Percentiles rank a stretch among this genome's conserved stretches.
Evolutionary conservation across 768 basidiomycete species (phyloP).

Genomic region (Hygrophorus pudorinus): DNA sequence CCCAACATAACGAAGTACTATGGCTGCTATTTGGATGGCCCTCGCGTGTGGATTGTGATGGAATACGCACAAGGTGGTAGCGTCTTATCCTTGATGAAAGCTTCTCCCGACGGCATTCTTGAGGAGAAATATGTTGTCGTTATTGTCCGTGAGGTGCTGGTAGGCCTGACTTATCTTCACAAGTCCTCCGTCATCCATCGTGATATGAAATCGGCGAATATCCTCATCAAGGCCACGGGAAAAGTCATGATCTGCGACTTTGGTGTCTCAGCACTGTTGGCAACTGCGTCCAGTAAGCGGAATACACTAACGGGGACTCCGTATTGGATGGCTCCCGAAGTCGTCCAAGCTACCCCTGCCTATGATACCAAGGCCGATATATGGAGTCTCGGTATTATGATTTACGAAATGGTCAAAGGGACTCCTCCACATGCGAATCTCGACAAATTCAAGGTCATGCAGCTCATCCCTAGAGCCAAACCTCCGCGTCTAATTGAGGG

Average conservation of each 20-base stretch:
- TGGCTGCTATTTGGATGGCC: conserved; percentile 92
- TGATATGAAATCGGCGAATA: conserved; percentile 96
- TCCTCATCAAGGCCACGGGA: conserved; percentile 80
- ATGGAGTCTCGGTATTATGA: conserved; percentile 94
- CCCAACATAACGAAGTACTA: conserved; percentile 92
- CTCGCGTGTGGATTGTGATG: conserved; percentile 99
- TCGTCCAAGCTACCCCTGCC: conserved; percentile 77
- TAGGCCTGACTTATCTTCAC: conserved; percentile 84
- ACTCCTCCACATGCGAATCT: conserved; percentile 87
- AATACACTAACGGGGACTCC: conserved; percentile 96
- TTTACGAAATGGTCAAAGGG: conserved; percentile 96
- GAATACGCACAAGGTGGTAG: conserved; percentile 95
- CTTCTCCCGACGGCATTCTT: conserved; percentile 58
- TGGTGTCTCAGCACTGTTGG: conserved; percentile 90
- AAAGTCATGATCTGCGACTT: conserved; percentile 97
- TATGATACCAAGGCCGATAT: conserved; percentile 98
- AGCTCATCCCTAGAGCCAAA: conserved; percentile 76
- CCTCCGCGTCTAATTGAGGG: conserved; percentile 73
- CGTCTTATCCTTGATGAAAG: conserved; percentile 88
- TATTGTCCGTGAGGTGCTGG: conserved; percentile 82
- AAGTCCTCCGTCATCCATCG: conserved; percentile 92
- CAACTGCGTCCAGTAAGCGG: conserved; percentile 78
- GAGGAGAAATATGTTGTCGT: conserved; percentile 87
- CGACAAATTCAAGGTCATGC: conserved; percentile 79
- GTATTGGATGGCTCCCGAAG: conserved; percentile 99